These are phyloP conservation scores for Populus trichocarpa DNA, from an alignment of 441 rosid genomes.

Conservation along the genomic window DNA sequence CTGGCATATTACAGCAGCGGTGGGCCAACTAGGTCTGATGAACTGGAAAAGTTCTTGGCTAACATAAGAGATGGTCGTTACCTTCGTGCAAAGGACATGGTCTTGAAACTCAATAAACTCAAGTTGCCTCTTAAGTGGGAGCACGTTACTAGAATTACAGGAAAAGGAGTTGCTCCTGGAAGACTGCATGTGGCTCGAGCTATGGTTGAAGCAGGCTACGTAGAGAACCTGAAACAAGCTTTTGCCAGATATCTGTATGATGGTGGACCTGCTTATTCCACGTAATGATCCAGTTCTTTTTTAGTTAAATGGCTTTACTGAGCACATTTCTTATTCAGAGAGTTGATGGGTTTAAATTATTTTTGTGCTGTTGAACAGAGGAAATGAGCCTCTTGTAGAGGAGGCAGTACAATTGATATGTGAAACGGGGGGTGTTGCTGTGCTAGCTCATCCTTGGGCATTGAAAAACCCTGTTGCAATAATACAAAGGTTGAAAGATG, in stretches of 20 bases:
- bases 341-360: background rate
- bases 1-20: slow-evolving; percentile 92
- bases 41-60: slow-evolving; percentile 58
- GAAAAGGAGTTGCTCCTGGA: slow-evolving; percentile 91
- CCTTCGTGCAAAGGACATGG: slow-evolving; percentile 74
- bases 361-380: slow-evolving; percentile 43
- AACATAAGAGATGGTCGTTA: slow-evolving; percentile 86
- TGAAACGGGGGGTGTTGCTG: slow-evolving; percentile 87
- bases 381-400: slow-evolving; percentile 79
- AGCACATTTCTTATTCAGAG: slow-evolving; percentile 3
- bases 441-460: slow-evolving; percentile 99
- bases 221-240: slow-evolving; percentile 83
- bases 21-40: slow-evolving; percentile 62
- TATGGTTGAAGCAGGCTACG: slow-evolving; percentile 88
- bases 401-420: slow-evolving; percentile 65
- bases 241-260: slow-evolving; percentile 76
- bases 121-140: slow-evolving; percentile 89
- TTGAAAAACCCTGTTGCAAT: slow-evolving; percentile 67
- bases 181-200: slow-evolving; percentile 94
- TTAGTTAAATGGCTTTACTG: background rate
- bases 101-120: slow-evolving; percentile 68
- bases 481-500: slow-evolving; percentile 62
- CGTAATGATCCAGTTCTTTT: slow-evolving; percentile 32
- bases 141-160: slow-evolving; percentile 79
- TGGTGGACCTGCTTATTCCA: slow-evolving; percentile 91